Percentiles rank a stretch among this genome's conserved stretches.
Conservation (phyloP, 805 yeast species). For the Ogataea populi-albae region DNA sequence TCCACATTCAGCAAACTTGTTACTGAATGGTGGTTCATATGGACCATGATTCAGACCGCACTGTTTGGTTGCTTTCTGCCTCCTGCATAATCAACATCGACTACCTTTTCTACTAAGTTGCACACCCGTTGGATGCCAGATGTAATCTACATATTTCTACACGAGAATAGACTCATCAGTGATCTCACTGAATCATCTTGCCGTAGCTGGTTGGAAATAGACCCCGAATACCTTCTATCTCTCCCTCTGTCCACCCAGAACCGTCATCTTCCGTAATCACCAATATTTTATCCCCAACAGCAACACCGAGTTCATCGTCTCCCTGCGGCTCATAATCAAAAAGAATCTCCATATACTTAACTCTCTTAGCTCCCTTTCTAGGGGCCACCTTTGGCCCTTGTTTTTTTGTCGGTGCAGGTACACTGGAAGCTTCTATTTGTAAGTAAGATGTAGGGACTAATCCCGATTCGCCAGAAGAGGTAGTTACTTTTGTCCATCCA, state of each 20-base stretch:
- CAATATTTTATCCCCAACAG: slow-evolving; percentile 69
- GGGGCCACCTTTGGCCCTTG: slow-evolving; percentile 77
- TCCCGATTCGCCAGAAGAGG: slow-evolving; percentile 52
- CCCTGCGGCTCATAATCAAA: slow-evolving; percentile 78
- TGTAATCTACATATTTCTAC: background rate
- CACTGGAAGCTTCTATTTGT: slow-evolving; percentile 35
- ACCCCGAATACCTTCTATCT: slow-evolving; percentile 61
- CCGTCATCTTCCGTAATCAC: slow-evolving; percentile 72
- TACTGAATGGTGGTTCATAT: slow-evolving; percentile 47
- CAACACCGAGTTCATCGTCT: slow-evolving; percentile 71
- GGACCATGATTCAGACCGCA: slow-evolving; percentile 68
- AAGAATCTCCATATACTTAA: slow-evolving; percentile 61
- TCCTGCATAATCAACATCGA: slow-evolving; percentile 65
- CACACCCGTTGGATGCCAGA: too few relatives aligned
- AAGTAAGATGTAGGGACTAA: slow-evolving; percentile 84
- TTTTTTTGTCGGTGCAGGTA: slow-evolving; percentile 30
- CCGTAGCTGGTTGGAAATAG: slow-evolving; percentile 80
- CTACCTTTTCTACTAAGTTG: too few relatives aligned
- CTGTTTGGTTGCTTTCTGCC: slow-evolving; percentile 84
- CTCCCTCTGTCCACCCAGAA: slow-evolving; percentile 95
- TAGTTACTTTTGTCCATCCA: slow-evolving; percentile 82
- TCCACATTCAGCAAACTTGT: slow-evolving; percentile 4
- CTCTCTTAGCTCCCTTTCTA: slow-evolving; percentile 64
- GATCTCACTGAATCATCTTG: slow-evolving; percentile 20
- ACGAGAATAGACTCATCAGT: background rate